These are phyloP conservation scores for Climacium dendroides DNA, from an alignment of 225 moss, liverwort and hornwort genomes.

Conservation along the genomic window DNA sequence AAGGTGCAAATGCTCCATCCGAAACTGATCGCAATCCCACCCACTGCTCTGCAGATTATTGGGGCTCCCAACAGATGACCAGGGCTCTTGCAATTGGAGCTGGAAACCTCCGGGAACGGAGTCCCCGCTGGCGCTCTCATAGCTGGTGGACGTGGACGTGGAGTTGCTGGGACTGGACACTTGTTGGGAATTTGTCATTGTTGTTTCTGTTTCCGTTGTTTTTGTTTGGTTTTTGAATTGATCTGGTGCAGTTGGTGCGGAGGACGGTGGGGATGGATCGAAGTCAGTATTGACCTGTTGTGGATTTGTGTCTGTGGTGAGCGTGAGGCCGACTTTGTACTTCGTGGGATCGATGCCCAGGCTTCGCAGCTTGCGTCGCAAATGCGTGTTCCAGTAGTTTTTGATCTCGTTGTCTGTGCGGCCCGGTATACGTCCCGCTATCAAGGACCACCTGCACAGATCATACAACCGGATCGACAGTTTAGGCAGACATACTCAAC, in stretches of 20 bases:
- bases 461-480: neutral
- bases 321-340: neutral
- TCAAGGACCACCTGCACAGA: slow-evolving; percentile 23
- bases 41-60: neutral
- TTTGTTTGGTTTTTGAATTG: neutral
- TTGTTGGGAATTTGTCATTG: neutral
- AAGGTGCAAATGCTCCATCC: neutral
- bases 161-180: neutral
- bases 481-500: neutral
- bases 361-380: neutral
- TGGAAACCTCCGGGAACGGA: neutral
- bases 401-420: slow-evolving; percentile 23
- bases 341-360: slow-evolving; percentile 14
- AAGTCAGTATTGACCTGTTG: neutral
- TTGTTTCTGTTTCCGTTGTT: no score
- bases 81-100: neutral
- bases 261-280: neutral
- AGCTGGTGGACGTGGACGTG: neutral
- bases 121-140: neutral
- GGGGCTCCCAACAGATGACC: neutral
- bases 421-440: slow-evolving; percentile 21
- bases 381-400: slow-evolving; percentile 35
- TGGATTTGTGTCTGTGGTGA: neutral
- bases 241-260: neutral
- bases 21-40: neutral